phyloP scores from a whole-genome alignment of 306 rosid genomes.

The Quercus engelmannii region DNA sequence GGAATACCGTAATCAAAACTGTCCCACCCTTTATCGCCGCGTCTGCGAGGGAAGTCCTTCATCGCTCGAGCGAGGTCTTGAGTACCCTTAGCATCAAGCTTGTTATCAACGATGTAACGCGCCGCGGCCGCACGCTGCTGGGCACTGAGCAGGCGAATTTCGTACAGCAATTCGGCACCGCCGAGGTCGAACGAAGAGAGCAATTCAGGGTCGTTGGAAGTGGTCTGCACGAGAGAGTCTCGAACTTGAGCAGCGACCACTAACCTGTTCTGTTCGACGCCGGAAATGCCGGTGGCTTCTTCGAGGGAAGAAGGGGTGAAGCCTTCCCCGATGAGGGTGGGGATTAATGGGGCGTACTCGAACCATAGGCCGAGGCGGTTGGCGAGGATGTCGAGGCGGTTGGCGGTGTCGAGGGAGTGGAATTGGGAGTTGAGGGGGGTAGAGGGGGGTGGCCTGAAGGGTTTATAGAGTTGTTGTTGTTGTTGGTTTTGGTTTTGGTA shows the following conservation, averaged over 20 bases:
- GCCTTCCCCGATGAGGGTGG: constrained; percentile 61
- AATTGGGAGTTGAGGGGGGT: constrained; percentile 45
- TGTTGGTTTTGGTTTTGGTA: neutral
- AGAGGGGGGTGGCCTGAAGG: constrained; percentile 78
- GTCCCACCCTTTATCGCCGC: constrained; percentile 67
- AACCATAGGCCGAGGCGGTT: constrained; percentile 84
- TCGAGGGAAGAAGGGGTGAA: constrained; percentile 68
- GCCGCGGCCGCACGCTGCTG: constrained; percentile 69
- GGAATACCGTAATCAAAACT: constrained; percentile 53
- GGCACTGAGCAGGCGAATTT: constrained; percentile 58
- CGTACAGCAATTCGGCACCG: constrained; percentile 67
- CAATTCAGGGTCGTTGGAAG: constrained; percentile 36
- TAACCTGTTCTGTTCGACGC: constrained; percentile 70
- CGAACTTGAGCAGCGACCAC: constrained; percentile 75
- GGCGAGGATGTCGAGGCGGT: constrained; percentile 52
- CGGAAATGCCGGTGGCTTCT: constrained; percentile 66
- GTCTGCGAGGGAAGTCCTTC: constrained; percentile 69
- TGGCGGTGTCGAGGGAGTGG: constrained; percentile 45
- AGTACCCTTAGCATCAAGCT: constrained; percentile 45
- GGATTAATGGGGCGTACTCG: constrained; percentile 70
- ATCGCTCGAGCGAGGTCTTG: constrained; percentile 72
- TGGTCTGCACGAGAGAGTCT: constrained; percentile 53
- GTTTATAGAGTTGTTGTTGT: constrained; percentile 56
- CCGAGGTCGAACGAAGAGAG: constrained; percentile 48
- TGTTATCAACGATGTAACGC: constrained; percentile 35